Percentiles rank a stretch among this genome's conserved stretches.
Evolutionary conservation across 2,329 filamentous ascomycete genomes (phyloP).

Genomic region (Pseudofabraea citricarpa): DNA sequence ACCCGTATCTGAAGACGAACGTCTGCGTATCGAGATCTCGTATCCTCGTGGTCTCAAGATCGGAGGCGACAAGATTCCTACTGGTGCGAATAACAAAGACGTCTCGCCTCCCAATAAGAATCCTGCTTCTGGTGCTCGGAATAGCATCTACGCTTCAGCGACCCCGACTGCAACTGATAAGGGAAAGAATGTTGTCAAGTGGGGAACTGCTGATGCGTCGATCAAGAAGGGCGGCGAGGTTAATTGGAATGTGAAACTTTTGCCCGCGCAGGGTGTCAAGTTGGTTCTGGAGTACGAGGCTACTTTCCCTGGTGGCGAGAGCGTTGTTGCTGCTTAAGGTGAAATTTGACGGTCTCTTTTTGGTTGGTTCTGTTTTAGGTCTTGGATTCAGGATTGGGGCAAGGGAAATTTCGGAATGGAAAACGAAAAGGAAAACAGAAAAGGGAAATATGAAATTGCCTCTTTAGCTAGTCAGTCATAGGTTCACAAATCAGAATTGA

Average conservation of each 20-base stretch:
- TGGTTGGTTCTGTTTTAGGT: no score
- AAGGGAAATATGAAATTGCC: no score
- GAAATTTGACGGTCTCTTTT: no score
- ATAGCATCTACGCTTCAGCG: constrained; percentile 16
- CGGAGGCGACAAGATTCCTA: constrained; percentile 32
- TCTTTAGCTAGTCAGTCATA: no score
- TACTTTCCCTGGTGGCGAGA: constrained; percentile 47
- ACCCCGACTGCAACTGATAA: constrained; percentile 21
- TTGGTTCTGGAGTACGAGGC: constrained; percentile 59
- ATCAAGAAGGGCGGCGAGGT: constrained; percentile 54
- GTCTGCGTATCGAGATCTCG: constrained; percentile 45
- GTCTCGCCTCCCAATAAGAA: constrained; percentile 5
- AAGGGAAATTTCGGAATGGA: no score
- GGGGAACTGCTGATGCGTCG: constrained; percentile 49
- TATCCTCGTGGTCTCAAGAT: constrained; percentile 41
- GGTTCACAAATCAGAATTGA: no score
- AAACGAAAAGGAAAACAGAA: no score
- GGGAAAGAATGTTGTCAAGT: constrained; percentile 31
- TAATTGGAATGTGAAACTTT: constrained; percentile 52
- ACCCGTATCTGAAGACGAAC: constrained; percentile 57
- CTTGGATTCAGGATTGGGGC: no score
- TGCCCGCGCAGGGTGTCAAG: constrained; percentile 51
- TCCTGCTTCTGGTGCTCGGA: constrained; percentile 12
- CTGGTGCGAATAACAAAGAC: constrained; percentile 25
- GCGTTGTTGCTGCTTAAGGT: constrained; percentile 23